Evolutionary conservation across 768 basidiomycete genomes (phyloP), one percentile per base, ranked within the genome.

Genomic region (Pleurotus sapidus): DNA sequence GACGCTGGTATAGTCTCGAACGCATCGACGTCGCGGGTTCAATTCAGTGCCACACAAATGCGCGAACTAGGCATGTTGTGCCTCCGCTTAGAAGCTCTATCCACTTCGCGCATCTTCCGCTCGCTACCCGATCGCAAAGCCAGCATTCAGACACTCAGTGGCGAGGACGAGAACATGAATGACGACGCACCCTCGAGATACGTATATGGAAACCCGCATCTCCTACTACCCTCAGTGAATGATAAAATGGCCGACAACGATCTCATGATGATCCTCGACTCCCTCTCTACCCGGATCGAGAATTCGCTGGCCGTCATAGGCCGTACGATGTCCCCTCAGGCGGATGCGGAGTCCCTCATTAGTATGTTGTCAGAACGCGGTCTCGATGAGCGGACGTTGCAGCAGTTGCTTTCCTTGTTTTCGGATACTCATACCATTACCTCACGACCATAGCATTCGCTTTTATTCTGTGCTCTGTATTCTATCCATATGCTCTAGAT

Each of bases 31-130:
- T 82, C 81, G 5, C 76, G 82, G 55, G 78, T 86, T n/a, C 83
- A 81, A 60, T 87, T 88, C 74, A 84, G 78, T 59, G 78, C 90
- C n/a, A 80, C 80, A 12, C 88, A 93, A 68, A 85, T 93, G 65
- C 81, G 81, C 49, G 83, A 89, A 58, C 72, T 98, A 46, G 89
- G 86, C 0, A 64, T 84, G 60, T 68, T 95, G 9, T 88, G 89
- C 65, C 73, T 95, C 20, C 84, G 93, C 3, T 76, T 95, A 27
- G 94, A 98, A 71, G 83, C 89, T 3, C 77, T 94, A 24, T 79
- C 87, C 2, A 80, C 84, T 3, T 75, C 72, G 0, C 81, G 87
- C 3, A 72, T 87, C 11, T 89, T 89, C 72, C 77, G 78, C 17
- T 67, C 79, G 2, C 61, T 70, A 14, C 67, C 76, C 9, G 73